phyloP scores from a whole-genome alignment of 2,329 filamentous ascomycete genomes.

The Fusarium pininemorale region DNA sequence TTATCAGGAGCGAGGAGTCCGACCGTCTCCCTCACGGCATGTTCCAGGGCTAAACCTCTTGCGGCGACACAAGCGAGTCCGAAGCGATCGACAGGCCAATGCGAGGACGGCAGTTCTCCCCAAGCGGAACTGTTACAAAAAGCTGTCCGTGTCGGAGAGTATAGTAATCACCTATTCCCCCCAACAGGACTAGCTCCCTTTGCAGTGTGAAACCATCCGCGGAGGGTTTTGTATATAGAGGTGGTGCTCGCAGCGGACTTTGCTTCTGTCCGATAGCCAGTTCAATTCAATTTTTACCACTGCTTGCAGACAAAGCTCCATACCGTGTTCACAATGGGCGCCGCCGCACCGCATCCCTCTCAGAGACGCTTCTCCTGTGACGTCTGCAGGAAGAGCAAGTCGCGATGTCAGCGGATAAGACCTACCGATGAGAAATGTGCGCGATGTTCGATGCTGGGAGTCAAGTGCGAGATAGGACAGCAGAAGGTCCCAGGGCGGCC shows the following conservation, averaged over 20 bases:
- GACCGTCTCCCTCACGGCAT: background rate
- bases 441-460: background rate
- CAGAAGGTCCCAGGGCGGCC: background rate
- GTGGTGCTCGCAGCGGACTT: background rate
- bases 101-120: background rate
- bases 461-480: background rate
- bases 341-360: background rate
- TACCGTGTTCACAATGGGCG: background rate
- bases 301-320: background rate
- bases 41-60: background rate
- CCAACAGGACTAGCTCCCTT: background rate
- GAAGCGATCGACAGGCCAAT: background rate
- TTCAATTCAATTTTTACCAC: background rate
- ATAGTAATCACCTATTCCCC: background rate
- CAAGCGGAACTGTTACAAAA: background rate
- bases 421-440: background rate
- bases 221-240: background rate
- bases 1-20: background rate
- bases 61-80: background rate
- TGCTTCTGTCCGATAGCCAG: background rate
- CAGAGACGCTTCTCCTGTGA: background rate
- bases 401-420: background rate
- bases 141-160: background rate
- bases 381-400: background rate
- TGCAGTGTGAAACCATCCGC: background rate